A percentile compares a stretch with the other conserved stretches of the same genome.
These are phyloP conservation scores for Fusarium liriodendri DNA, from an alignment of 2,329 filamentous ascomycete species.

Conservation along the genomic window DNA sequence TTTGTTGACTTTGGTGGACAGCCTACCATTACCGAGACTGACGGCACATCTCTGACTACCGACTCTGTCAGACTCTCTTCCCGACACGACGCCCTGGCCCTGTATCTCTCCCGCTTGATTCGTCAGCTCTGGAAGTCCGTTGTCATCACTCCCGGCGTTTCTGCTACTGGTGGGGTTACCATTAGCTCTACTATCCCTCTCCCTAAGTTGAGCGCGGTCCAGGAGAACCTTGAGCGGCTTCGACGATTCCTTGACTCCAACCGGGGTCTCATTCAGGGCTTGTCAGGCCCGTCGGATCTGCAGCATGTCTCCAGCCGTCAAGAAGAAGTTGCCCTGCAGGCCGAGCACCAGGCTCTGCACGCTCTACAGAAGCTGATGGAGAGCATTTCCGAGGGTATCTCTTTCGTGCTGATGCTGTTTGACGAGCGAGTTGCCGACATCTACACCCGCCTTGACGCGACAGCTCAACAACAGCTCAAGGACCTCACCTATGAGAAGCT, in stretches of 20 bases:
- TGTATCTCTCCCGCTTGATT: constrained; percentile 90
- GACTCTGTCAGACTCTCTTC: constrained; percentile 90
- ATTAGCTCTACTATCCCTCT: constrained; percentile 75
- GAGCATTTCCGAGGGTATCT: constrained; percentile 95
- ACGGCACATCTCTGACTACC: constrained; percentile 77
- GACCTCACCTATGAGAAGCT: constrained; percentile 88
- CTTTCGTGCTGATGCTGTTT: constrained; percentile 93
- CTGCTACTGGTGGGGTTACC: constrained; percentile 68
- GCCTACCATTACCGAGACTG: constrained; percentile 81
- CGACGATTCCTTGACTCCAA: constrained; percentile 89
- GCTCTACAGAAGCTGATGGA: constrained; percentile 87
- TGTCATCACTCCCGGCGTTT: constrained; percentile 70
- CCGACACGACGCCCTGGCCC: constrained; percentile 85
- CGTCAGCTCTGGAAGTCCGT: constrained; percentile 87
- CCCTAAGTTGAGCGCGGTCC: constrained; percentile 78
- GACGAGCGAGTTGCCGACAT: constrained; percentile 95
- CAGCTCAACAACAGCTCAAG: constrained; percentile 74
- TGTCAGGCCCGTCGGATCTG: constrained; percentile 91
- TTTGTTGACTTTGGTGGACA: constrained; percentile 95
- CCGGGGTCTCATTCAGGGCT: constrained; percentile 89
- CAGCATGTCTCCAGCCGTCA: constrained; percentile 82
- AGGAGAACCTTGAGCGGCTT: constrained; percentile 83
- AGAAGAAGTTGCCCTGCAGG: constrained; percentile 91
- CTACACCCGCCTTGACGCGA: constrained; percentile 77
- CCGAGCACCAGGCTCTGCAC: constrained; percentile 92